These are phyloP conservation scores for Lasiosphaeriaceae sp. DNA, from an alignment of 495 filamentous ascomycete species.

Conservation along the genomic window DNA sequence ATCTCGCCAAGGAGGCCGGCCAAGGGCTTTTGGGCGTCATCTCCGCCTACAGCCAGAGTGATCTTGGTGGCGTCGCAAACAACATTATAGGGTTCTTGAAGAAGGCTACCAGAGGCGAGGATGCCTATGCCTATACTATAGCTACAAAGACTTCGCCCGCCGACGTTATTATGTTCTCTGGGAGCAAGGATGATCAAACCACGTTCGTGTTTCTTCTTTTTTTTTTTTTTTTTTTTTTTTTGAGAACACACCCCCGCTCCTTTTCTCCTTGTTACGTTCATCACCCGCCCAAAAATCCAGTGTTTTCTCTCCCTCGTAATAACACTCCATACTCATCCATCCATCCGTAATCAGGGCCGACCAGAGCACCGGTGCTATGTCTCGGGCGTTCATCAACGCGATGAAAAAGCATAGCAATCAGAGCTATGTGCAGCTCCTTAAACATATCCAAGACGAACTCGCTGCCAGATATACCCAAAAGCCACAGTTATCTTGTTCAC, in stretches of 20 bases:
- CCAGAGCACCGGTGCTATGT: conserved; percentile 96
- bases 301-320: background rate
- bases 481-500: conserved; percentile 93
- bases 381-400: conserved; percentile 87
- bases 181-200: conserved; percentile 94
- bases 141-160: conserved; percentile 94
- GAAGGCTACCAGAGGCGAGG: conserved; percentile 89
- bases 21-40: conserved; percentile 89
- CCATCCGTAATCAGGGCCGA: conserved; percentile 45
- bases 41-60: conserved; percentile 85
- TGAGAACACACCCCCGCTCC: background rate
- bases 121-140: conserved; percentile 71
- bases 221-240: background rate
- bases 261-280: background rate
- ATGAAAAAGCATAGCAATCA: conserved; percentile 91
- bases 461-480: conserved; percentile 87
- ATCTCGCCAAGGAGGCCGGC: conserved; percentile 95
- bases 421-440: conserved; percentile 91
- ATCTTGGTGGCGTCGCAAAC: conserved; percentile 75
- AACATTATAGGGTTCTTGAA: conserved; percentile 81
- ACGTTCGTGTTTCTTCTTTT: conserved; percentile 56
- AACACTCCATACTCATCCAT: background rate
- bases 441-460: conserved; percentile 87
- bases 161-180: conserved; percentile 97
- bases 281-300: background rate